Evolutionary conservation across 2,329 filamentous ascomycete species (phyloP), one percentile per base, ranked within the genome.

Genomic region (Fusarium coicis): DNA sequence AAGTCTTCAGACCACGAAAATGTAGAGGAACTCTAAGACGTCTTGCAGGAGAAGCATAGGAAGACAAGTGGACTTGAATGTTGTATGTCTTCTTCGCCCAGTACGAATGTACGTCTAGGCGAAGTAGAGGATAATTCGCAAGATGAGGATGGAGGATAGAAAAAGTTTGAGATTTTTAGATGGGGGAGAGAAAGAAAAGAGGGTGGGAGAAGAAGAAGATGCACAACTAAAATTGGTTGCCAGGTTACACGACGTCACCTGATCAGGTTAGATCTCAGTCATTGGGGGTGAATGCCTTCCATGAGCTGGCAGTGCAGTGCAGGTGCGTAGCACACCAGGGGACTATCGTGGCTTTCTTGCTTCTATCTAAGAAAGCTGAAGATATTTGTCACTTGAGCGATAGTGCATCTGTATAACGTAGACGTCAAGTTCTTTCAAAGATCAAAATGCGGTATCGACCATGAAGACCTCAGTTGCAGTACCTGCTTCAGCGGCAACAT

Each of bases 1-100:
- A 26, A 44, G n/a, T 26, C n/a, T 44, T 18, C 7, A 44, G n/a
- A 26, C 16, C 10, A 44, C 16, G 10, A 0, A 26, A 44, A 44
- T 26, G 5, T 19, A 18, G 16, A 2, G 26, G 42, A 44, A 26
- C n/a, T 26, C 16, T 1, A 1, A 26, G 26, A 12, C 0, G 2
- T 44, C 16, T 18, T 43, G 42, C 42, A 7, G n/a, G n/a, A 2
- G 4, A 15, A 34, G 5, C 7, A 34, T 34, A 34, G 32, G 14
- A 43, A 18, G 16, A 43, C n/a, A 23, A 43, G 40, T 43, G 40
- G 15, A 5, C 40, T 18, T 1, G 42, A 18, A 12, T 43, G 11
- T 1, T 5, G 15, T 43, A 4, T 44, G 42, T 26, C 42, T 26
- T 26, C 42, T 44, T 44, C 42, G 16, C n/a, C 16, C 42, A 44